Evolutionary conservation across 306 rosid genomes (phyloP), one percentile per base, ranked within the genome.

Genomic region (Trifolium dubium): DNA sequence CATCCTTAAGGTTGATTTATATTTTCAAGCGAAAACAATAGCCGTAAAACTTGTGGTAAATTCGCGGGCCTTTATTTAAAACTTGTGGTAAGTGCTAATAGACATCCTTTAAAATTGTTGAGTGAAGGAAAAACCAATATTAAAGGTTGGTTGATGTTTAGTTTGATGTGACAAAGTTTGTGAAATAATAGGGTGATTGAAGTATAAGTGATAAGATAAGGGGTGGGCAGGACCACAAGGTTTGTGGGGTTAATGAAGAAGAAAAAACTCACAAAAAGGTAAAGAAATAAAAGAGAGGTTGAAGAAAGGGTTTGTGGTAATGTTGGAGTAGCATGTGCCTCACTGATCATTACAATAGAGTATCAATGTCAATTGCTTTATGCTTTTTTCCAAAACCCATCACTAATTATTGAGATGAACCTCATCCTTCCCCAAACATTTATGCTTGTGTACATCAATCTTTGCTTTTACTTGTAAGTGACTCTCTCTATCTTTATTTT

Each of bases 331-430:
- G 85, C 97, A 94, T 92, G 95, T 94, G 97, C 87, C 39, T 76
- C 82, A 79, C 92, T 79, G 90, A 81, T 88, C 86, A 84, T 84
- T 64, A 81, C 86, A 34, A 79, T 81, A 71, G 79, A 34, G 35
- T 80, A 83, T 89, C 92, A 84, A 87, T 88, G 31, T 90, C 97
- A 83, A 18, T 72, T 64, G 82, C 89, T 87, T 88, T 90, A 67
- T 87, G 89, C 88, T 84, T 84, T 84, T 79, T 83, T 75, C 67
- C 83, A 60, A 84, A 84, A 53, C 55, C 75, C 78, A 63, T 78
- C 77, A 82, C 84, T 77, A 86, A 94, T 92, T 85, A 86, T 88
- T 87, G 86, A 90, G 96, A 83, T 83, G 81, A 91, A 89, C 66
- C 85, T 73, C 90, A 83, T 86, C 89, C 83, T 75, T 72, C 86